Conservation (phyloP, 1,139 yeast species). For the Debaryomyces subglobosus region DNA sequence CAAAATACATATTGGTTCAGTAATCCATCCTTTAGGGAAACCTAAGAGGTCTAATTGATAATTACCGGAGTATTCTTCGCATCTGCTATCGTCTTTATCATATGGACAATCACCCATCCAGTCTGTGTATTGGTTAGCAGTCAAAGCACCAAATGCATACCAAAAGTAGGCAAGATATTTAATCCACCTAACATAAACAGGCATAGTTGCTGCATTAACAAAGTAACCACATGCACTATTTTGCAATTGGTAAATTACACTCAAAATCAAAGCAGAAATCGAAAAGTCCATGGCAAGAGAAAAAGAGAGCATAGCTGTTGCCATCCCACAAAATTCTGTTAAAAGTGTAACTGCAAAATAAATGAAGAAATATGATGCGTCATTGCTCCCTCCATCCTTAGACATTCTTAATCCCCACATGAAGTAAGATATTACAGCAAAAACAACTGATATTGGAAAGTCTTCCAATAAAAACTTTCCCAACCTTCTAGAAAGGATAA, state of each 20-base stretch:
- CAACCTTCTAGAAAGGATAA: conserved; percentile 65
- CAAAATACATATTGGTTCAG: conserved; percentile 63
- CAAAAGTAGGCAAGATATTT: conserved; percentile 76
- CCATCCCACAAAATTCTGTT: conserved; percentile 57
- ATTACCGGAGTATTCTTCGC: conserved; percentile 54
- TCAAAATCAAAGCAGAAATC: conserved; percentile 63
- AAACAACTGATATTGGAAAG: conserved; percentile 60
- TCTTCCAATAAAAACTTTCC: conserved; percentile 74
- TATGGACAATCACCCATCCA: conserved; percentile 62
- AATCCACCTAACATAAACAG: conserved; percentile 85
- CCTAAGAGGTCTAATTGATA: conserved; percentile 62
- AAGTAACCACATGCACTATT: conserved; percentile 83
- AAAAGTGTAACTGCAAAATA: conserved; percentile 64
- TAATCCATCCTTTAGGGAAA: conserved; percentile 65
- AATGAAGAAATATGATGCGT: conserved; percentile 54
- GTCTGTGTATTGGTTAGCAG: conserved; percentile 65
- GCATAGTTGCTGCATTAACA: conserved; percentile 72
- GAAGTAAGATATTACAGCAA: conserved; percentile 66
- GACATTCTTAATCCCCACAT: conserved; percentile 69
- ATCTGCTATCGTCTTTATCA: conserved; percentile 25
- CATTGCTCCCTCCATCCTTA: conserved; percentile 20
- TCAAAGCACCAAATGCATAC: conserved; percentile 74
- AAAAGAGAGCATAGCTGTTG: conserved; percentile 58
- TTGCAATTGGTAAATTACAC: conserved; percentile 69
- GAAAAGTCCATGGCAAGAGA: conserved; percentile 67